A percentile compares a stretch with the other conserved stretches of the same genome.
Evolutionary conservation across 345 rosid species (phyloP).

Genomic region (Eutrema heterophyllum): DNA sequence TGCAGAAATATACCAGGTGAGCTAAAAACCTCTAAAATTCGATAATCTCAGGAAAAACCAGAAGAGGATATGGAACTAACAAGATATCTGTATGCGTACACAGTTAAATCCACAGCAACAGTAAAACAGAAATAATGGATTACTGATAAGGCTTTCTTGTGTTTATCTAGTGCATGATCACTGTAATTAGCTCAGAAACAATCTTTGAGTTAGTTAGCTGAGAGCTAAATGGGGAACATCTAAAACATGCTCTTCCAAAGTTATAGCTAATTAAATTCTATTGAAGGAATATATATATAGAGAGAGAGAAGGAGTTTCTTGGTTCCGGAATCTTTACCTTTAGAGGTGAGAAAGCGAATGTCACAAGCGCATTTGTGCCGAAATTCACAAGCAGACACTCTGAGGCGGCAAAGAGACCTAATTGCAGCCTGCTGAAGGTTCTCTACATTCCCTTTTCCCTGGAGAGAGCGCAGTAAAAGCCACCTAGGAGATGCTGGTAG

Average conservation of each 20-base stretch:
- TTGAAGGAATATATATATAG: neutral
- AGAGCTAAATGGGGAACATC: neutral
- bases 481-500: slow-evolving; percentile 94
- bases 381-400: slow-evolving; percentile 87
- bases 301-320: neutral
- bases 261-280: neutral
- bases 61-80: neutral
- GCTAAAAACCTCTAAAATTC: neutral
- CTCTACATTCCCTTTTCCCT: slow-evolving; percentile 62
- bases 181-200: neutral
- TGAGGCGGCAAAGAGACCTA: slow-evolving; percentile 57
- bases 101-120: neutral
- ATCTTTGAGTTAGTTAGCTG: neutral
- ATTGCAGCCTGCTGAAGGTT: slow-evolving; percentile 63
- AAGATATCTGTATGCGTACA: neutral
- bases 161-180: neutral
- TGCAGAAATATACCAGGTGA: slow-evolving; percentile 25
- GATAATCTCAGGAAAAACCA: neutral
- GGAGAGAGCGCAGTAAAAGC: slow-evolving; percentile 76
- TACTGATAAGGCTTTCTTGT: neutral
- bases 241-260: neutral
- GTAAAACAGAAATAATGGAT: neutral
- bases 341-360: slow-evolving; percentile 90
- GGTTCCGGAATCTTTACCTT: slow-evolving; percentile 42
- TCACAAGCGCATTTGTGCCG: slow-evolving; percentile 88